Evolutionary conservation across 1,139 yeast genomes (phyloP).

Genomic region (Schizosaccharomyces versatilis): DNA sequence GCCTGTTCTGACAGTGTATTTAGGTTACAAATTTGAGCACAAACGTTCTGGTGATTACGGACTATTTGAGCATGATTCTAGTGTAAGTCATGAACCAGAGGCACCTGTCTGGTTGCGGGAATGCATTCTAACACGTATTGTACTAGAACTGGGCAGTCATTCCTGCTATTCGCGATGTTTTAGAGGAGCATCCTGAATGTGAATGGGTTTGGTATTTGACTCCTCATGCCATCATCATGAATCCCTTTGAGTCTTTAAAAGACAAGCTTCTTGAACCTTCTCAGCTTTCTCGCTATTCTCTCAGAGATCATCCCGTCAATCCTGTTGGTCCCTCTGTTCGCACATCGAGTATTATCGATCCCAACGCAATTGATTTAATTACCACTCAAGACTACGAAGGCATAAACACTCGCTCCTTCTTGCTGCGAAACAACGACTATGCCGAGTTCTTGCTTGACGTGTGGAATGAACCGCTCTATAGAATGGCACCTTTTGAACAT

Average conservation of each 20-base stretch:
- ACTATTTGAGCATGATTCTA: too few species aligned
- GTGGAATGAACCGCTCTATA: conserved; percentile 15
- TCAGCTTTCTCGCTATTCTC: conserved; percentile 14
- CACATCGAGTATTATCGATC: conserved; percentile 9
- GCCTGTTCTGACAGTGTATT: too few species aligned
- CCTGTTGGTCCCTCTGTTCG: conserved; percentile 5
- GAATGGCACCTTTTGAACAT: not conserved
- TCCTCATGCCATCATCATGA: conserved; percentile 15
- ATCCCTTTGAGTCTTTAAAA: conserved; percentile 16
- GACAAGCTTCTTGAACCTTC: conserved; percentile 17
- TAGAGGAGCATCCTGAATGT: conserved; percentile 14
- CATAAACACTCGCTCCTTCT: conserved; percentile 22
- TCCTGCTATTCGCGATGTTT: conserved; percentile 14
- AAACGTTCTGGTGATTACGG: too few species aligned
- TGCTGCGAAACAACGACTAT: conserved; percentile 17
- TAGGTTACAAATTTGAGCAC: too few species aligned
- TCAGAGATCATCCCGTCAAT: conserved; percentile 8
- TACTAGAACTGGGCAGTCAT: conserved; percentile 14
- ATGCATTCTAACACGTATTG: too few species aligned
- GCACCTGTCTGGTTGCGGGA: too few species aligned
- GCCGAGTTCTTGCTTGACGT: conserved; percentile 14
- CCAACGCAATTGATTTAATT: conserved; percentile 13
- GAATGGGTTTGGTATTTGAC: conserved; percentile 18
- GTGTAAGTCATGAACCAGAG: too few species aligned
- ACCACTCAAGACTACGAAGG: conserved; percentile 16